phyloP scores from a whole-genome alignment of 371 early-diverging fungal genomes.

The Parasitella parasitica region DNA sequence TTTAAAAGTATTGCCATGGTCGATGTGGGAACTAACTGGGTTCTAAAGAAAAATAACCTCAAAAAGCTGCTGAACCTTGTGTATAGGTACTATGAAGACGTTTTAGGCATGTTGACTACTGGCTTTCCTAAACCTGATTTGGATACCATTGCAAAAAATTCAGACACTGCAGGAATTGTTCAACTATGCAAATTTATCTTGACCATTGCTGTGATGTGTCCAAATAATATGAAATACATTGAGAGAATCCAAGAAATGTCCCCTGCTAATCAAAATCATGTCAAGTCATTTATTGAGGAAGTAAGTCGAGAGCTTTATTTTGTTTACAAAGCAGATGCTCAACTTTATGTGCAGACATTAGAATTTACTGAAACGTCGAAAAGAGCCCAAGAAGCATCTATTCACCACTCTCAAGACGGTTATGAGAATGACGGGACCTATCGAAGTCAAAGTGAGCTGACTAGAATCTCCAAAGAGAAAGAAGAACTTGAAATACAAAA shows the following conservation, averaged over 20 bases:
- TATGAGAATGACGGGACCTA: constrained; percentile 31
- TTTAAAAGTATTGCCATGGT: constrained; percentile 77
- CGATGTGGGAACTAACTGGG: constrained; percentile 91
- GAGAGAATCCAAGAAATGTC: constrained; percentile 76
- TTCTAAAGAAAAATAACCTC: constrained; percentile 85
- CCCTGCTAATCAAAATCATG: constrained; percentile 67
- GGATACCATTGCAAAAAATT: constrained; percentile 80
- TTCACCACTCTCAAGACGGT: constrained; percentile 23
- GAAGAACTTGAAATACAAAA: constrained; percentile 62
- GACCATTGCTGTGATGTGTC: constrained; percentile 82
- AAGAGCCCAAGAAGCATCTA: constrained; percentile 7
- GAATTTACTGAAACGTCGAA: constrained; percentile 9
- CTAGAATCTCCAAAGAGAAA: constrained; percentile 44
- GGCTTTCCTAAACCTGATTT: constrained; percentile 69
- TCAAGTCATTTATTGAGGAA: constrained; percentile 88
- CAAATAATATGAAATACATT: constrained; percentile 76
- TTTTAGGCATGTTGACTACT: constrained; percentile 55
- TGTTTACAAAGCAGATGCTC: neutral
- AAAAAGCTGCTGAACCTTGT: constrained; percentile 85
- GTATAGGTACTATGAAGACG: constrained; percentile 84
- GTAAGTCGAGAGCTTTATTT: constrained; percentile 20
- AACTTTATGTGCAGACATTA: constrained; percentile 9
- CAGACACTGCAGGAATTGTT: constrained; percentile 67
- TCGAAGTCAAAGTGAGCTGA: constrained; percentile 28
- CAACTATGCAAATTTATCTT: constrained; percentile 81